A percentile compares a stretch with the other conserved stretches of the same genome.
phyloP scores from a whole-genome alignment of 2,329 filamentous ascomycete genomes.

The Juglanconis sp. region DNA sequence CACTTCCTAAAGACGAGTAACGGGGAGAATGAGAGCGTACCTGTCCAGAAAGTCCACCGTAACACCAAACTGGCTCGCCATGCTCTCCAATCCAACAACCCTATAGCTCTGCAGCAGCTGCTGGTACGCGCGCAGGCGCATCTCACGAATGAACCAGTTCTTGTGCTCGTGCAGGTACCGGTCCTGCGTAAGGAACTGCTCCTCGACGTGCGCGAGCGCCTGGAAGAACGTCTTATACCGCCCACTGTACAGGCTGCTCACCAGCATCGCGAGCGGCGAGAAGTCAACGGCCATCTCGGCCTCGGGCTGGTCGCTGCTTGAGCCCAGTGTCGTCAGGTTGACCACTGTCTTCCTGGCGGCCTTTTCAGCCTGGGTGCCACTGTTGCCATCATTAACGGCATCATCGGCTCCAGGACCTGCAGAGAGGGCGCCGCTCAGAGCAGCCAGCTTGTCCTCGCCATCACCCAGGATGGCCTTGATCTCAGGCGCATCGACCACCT shows the following conservation, averaged over 20 bases:
- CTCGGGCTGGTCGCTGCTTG: conserved; percentile 67
- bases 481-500: conserved; percentile 96
- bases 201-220: conserved; percentile 84
- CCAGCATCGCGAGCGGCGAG: conserved; percentile 78
- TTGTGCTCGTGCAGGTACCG: conserved; percentile 95
- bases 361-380: conserved; percentile 47
- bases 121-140: conserved; percentile 93
- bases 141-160: conserved; percentile 96
- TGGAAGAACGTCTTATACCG: conserved; percentile 94
- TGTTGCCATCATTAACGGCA: conserved; percentile 64
- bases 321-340: conserved; percentile 82
- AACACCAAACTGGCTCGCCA: conserved; percentile 96
- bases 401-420: conserved; percentile 79
- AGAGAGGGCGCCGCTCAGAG: conserved; percentile 75
- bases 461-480: conserved; percentile 96
- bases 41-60: conserved; percentile 94
- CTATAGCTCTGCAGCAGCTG: conserved; percentile 97
- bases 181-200: conserved; percentile 89
- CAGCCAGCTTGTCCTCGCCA: conserved; percentile 81
- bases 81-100: conserved; percentile 92
- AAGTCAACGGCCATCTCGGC: conserved; percentile 85
- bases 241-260: conserved; percentile 87
- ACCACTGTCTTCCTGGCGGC: conserved; percentile 65
- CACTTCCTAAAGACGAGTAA: not conserved
- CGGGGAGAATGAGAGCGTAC: conserved; percentile 46